Conservation (phyloP, 345 rosid species). For the Linum lewisii region DNA sequence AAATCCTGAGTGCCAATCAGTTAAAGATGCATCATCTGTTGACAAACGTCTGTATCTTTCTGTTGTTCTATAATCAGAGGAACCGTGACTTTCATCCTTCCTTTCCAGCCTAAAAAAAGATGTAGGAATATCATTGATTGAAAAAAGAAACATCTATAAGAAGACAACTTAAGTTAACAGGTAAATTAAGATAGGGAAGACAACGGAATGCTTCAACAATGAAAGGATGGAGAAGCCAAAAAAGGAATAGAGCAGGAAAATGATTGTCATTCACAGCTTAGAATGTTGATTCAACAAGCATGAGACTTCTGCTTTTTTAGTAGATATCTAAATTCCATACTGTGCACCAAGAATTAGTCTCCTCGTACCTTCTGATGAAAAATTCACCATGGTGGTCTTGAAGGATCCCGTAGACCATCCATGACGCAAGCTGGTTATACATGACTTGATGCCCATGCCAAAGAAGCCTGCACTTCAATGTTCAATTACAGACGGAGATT, state of each 20-base stretch:
- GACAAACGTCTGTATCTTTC: slow-evolving; percentile 61
- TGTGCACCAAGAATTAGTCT: not conserved
- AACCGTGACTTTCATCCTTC: slow-evolving; percentile 44
- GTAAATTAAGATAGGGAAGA: not conserved
- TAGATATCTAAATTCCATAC: not conserved
- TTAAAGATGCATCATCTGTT: slow-evolving; percentile 62
- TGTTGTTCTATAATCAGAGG: slow-evolving; percentile 48
- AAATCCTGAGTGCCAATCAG: slow-evolving; percentile 95
- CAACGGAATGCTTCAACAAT: not conserved
- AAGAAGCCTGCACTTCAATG: slow-evolving; percentile 55
- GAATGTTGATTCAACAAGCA: not conserved
- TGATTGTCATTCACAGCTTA: not conserved
- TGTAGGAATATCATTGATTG: slow-evolving; percentile 6
- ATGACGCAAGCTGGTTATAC: slow-evolving; percentile 89
- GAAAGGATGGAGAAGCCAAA: not conserved
- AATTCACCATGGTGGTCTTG: slow-evolving; percentile 93
- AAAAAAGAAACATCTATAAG: not conserved
- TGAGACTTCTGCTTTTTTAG: not conserved
- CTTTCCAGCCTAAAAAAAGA: slow-evolving; percentile 69
- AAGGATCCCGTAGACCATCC: slow-evolving; percentile 97
- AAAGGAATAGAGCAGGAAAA: not conserved
- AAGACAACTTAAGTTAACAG: not conserved
- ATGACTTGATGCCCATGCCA: slow-evolving; percentile 98
- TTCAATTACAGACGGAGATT: not conserved
- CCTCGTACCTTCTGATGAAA: slow-evolving; percentile 61